Base-by-base conservation (phyloP, 768 basidiomycete genomes). In the Leccinum subtestaceum region DNA sequence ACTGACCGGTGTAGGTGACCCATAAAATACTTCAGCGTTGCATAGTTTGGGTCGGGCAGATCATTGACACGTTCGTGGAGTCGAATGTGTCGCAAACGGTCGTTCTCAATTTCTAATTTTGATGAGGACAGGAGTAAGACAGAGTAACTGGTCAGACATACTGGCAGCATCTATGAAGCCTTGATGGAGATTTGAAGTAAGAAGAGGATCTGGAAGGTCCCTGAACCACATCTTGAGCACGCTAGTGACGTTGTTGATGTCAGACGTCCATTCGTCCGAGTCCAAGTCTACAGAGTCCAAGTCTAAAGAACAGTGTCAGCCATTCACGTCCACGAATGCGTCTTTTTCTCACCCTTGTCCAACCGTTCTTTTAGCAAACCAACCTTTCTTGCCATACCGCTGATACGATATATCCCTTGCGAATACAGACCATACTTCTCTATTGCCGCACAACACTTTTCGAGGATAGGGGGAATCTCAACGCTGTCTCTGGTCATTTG, bases 21-120 rank as follows among this genome's bases (percentile, higher is more conserved):
- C 80, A 99, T 80, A 73, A 98, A 90, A 73, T 83, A 97, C 71
- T 98, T 98, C 53, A 98, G 80, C 1, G 96, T 96, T 2, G 97
- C 93, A 68, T 99, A 99, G 74, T 98, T 98, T n/a, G 97, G 84
- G 75, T 99, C 97, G 12, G 97, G 96, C 55, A 99, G 81, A 64
- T 98, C 96, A 67, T 99, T 99, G 49, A 99, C 95, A 49, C 95
- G 87, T 70, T 98, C 97, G 68, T 99, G 97, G 54, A 98, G 77
- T 52, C 95, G 86, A 63, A 99, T 98, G 67, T 98, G 96, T 59
- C 96, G 84, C 63, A 98, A 77, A 53, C 96, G 86, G 64, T 97
- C 95, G 68, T 96, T 97, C 56, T 98, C 97, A 62, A 91, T 91
- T 70, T 87, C 90, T 95, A 65, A 15, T 55, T 48, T 49, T 3